phyloP scores from a whole-genome alignment of 2,329 filamentous ascomycete genomes.

The Thelonectria olida region DNA sequence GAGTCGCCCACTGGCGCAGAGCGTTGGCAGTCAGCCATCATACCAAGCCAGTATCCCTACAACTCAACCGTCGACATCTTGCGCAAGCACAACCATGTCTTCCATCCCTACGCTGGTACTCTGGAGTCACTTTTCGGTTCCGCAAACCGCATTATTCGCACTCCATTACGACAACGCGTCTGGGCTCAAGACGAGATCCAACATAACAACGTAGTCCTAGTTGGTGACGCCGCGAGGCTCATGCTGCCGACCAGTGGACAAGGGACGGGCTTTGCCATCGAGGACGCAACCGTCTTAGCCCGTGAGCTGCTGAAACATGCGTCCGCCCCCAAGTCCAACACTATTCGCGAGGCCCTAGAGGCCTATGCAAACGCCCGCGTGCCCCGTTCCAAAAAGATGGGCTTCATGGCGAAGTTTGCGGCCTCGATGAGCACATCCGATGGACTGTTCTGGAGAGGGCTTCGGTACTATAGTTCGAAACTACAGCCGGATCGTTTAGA shows the following conservation, averaged over 20 bases:
- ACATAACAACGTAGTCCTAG: constrained; percentile 26
- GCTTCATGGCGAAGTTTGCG: constrained; percentile 22
- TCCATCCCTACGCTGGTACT: constrained; percentile 34
- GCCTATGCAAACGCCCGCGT: constrained; percentile 30
- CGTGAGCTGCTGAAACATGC: constrained; percentile 25
- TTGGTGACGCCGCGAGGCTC: constrained; percentile 36
- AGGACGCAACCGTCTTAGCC: constrained; percentile 38
- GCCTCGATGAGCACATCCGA: constrained; percentile 24
- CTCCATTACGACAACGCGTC: constrained; percentile 33
- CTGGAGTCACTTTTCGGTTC: constrained; percentile 27
- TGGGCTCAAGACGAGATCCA: constrained; percentile 39
- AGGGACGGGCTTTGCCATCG: constrained; percentile 38
- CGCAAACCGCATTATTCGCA: constrained; percentile 38
- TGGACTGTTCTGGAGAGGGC: constrained; percentile 27
- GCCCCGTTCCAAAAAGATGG: constrained; percentile 36
- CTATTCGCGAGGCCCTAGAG: constrained; percentile 23
- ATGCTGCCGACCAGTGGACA: constrained; percentile 40
- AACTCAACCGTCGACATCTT: constrained; percentile 20
- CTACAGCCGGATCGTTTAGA: constrained; percentile 22
- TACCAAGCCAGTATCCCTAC: constrained; percentile 25
- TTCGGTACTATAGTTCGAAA: constrained; percentile 31
- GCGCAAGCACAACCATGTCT: constrained; percentile 21
- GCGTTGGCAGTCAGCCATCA: constrained; percentile 26
- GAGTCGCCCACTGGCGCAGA: constrained; percentile 4
- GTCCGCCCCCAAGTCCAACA: not conserved